Percentiles rank a stretch among this genome's conserved stretches.
Conservation (phyloP, 345 rosid genomes). For the Anacardium occidentale region DNA sequence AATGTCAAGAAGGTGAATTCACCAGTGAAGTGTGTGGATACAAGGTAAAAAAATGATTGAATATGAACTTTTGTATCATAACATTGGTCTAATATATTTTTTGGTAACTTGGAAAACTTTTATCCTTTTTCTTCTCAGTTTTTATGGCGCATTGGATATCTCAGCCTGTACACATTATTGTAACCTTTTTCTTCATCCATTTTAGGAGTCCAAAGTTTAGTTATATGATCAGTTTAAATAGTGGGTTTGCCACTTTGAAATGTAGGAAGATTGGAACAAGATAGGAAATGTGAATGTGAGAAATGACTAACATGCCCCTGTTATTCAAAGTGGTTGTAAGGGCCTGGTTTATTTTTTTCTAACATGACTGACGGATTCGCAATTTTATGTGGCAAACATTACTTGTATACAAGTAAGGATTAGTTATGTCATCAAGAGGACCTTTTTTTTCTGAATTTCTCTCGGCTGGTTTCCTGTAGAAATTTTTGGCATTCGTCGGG, state of each 20-base stretch:
- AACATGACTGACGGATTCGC: neutral
- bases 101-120: slow-evolving; percentile 22
- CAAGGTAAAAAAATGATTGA: slow-evolving; percentile 31
- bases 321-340: slow-evolving; percentile 9
- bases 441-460: neutral
- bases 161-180: slow-evolving; percentile 28
- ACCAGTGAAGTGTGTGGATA: slow-evolving; percentile 28
- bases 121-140: slow-evolving; percentile 14
- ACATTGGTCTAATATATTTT: slow-evolving; percentile 31
- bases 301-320: slow-evolving; percentile 10
- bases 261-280: slow-evolving; percentile 24
- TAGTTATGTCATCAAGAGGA: neutral
- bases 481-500: no score
- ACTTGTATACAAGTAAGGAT: slow-evolving; percentile 6
- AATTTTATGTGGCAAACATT: neutral
- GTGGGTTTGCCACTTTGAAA: slow-evolving; percentile 16
- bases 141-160: slow-evolving; percentile 30
- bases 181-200: slow-evolving; percentile 15
- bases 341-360: neutral
- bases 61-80: slow-evolving; percentile 44
- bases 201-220: slow-evolving; percentile 24
- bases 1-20: slow-evolving; percentile 39
- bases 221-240: slow-evolving; percentile 18
- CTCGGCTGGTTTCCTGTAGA: neutral
- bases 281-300: slow-evolving; percentile 19